Evolutionary conservation across 805 yeast genomes (phyloP), one percentile per base, ranked within the genome.

Genomic region (Candida nitratophila): DNA sequence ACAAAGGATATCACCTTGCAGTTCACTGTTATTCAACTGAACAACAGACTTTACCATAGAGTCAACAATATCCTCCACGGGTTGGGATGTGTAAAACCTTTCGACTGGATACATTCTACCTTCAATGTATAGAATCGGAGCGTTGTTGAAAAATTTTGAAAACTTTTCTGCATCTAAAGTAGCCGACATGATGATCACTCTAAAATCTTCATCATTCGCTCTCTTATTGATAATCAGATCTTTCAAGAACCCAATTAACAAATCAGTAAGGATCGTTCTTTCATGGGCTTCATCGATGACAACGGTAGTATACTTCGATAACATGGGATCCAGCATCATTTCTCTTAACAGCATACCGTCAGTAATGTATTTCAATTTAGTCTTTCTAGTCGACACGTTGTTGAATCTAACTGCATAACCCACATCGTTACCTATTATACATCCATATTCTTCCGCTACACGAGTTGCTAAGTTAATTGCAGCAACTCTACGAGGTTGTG

Each of bases 301-400:
- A 10, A 93, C 74, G 0, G 89, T 82, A 24, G 83, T 70, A 63
- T 91, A 93, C 48, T 76, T 77, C 2, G 72, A 63, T 32, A 93
- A 65, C 11, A 64, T 57, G 2, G 77, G 75, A 55, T 86, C 87
- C 47, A 86, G 64, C 93, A 91, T 85, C 50, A 90, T 64, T 61
- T 93, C 98, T 59, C 99, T 76, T 44, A 93, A 65, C 19, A 93
- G 73, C 98, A 93, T 91, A 81, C 99, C 99, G 68, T 93, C 99
- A 0, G 99, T 93, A 39, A 91, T 68, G 58, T 88, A 93, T 58
- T 88, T 87, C 52, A 93, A 65, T 52, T 76, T 76, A 0, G 99
- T 91, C 41, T 61, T 65, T 12, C 57, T 59, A 5, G 71, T 61
- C 26, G 74, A 60, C 6, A 84, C 73, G 59, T 89, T 86, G 53